Percentiles rank a stretch among this genome's conserved stretches.
These are phyloP conservation scores for Coniochaeta hoffmannii DNA, from an alignment of 2,329 filamentous ascomycete genomes.

Conservation along the genomic window DNA sequence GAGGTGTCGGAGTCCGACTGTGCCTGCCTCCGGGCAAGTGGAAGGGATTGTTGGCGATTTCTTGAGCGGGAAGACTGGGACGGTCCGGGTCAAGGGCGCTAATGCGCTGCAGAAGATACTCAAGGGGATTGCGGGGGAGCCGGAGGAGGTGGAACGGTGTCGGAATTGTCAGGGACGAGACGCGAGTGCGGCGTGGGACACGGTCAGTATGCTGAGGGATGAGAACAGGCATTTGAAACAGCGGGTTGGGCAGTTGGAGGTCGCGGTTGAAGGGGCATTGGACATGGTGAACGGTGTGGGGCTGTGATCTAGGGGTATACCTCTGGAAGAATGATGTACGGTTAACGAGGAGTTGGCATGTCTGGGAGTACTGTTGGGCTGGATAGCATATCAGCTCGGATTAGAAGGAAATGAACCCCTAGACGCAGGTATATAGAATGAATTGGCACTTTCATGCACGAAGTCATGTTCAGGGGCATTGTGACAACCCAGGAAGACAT, in stretches of 20 bases:
- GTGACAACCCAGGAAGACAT: background rate
- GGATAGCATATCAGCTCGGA: background rate
- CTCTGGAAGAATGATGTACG: no score
- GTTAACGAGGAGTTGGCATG: background rate
- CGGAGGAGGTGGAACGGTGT: conserved; percentile 29
- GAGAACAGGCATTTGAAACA: conserved; percentile 57
- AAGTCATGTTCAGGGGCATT: background rate
- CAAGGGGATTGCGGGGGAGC: conserved; percentile 34
- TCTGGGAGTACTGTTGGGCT: background rate
- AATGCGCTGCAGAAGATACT: conserved; percentile 41
- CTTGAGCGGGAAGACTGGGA: conserved; percentile 12
- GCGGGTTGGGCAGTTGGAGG: conserved; percentile 50
- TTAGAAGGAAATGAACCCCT: background rate
- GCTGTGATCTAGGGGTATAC: conserved; percentile 19
- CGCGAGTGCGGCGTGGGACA: conserved; percentile 56
- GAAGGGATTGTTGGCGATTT: no score
- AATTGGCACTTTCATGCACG: background rate
- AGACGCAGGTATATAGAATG: no score
- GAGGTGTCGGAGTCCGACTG: conserved; percentile 42
- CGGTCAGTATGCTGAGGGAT: conserved; percentile 51
- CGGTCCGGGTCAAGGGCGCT: conserved; percentile 23
- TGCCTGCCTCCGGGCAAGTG: conserved; percentile 3
- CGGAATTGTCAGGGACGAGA: conserved; percentile 51
- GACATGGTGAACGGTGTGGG: conserved; percentile 51
- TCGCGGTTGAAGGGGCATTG: conserved; percentile 52